Conservation (phyloP, 345 rosid species). For the Carallia brachiata region DNA sequence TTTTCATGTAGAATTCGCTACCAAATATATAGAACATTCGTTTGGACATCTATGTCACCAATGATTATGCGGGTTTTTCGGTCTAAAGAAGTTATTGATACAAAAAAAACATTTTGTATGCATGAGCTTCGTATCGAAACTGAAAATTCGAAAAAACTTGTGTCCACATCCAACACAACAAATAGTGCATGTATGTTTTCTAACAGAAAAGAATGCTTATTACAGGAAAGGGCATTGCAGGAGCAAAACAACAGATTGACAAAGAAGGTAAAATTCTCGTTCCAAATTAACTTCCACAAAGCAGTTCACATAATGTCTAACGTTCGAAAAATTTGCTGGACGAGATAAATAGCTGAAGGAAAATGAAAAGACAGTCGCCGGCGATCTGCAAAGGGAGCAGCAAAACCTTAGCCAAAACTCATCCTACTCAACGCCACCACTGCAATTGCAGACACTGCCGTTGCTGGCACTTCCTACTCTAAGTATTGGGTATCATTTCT, state of each 20-base stretch:
- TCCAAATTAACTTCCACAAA: neutral
- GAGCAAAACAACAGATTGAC: slow-evolving; percentile 53
- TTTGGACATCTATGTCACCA: no score
- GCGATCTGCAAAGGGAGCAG: slow-evolving; percentile 29
- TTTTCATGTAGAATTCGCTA: no score
- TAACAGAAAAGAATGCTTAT: neutral
- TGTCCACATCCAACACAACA: no score
- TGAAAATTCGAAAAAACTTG: no score
- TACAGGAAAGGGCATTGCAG: slow-evolving; percentile 56
- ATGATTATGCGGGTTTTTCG: no score
- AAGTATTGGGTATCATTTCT: slow-evolving; percentile 42
- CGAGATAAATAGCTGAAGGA: slow-evolving; percentile 32
- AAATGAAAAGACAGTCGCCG: slow-evolving; percentile 32
- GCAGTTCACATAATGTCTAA: neutral
- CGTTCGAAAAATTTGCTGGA: neutral
- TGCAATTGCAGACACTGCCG: slow-evolving; percentile 10
- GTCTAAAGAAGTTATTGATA: no score
- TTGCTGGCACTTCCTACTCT: slow-evolving; percentile 30
- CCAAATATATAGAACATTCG: no score
- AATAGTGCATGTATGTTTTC: no score
- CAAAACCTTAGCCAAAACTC: slow-evolving; percentile 13
- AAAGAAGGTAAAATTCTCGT: slow-evolving; percentile 47
- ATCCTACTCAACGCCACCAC: slow-evolving; percentile 17
- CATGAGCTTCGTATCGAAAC: no score
- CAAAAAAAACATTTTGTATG: no score